A percentile compares a stretch with the other conserved stretches of the same genome.
phyloP scores from a whole-genome alignment of 768 basidiomycete species.

The Ramaria sp. region DNA sequence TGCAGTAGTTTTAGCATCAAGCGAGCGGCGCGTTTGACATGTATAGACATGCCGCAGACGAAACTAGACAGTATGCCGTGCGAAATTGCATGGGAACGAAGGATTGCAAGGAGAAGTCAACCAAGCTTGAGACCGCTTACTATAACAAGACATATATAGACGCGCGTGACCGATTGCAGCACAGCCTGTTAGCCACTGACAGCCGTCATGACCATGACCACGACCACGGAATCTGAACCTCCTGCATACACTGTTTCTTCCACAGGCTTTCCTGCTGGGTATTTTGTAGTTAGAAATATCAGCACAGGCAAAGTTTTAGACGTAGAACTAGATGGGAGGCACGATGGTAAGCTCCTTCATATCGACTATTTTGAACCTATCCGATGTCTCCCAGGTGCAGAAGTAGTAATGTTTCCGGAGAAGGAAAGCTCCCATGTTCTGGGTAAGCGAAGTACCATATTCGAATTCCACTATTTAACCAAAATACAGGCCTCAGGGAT shows the following conservation, averaged over 20 bases:
- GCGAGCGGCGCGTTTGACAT: no score
- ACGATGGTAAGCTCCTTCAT: constrained; percentile 32
- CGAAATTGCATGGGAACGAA: no score
- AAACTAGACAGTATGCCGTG: no score
- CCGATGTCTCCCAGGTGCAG: constrained; percentile 20
- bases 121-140: no score
- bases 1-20: no score
- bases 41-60: no score
- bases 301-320: constrained; percentile 48
- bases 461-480: not conserved
- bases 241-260: constrained; percentile 1
- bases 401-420: constrained; percentile 57
- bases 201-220: not conserved
- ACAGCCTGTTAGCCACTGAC: not conserved
- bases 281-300: constrained; percentile 51
- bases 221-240: not conserved
- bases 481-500: constrained; percentile 45
- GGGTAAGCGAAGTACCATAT: constrained; percentile 29
- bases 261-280: constrained; percentile 33
- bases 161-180: not conserved
- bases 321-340: constrained; percentile 38
- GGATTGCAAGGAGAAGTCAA: no score
- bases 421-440: constrained; percentile 73
- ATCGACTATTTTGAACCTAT: not conserved
- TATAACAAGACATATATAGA: no score